Conservation (phyloP, 2,329 filamentous ascomycete species). For the Claviceps sp. region DNA sequence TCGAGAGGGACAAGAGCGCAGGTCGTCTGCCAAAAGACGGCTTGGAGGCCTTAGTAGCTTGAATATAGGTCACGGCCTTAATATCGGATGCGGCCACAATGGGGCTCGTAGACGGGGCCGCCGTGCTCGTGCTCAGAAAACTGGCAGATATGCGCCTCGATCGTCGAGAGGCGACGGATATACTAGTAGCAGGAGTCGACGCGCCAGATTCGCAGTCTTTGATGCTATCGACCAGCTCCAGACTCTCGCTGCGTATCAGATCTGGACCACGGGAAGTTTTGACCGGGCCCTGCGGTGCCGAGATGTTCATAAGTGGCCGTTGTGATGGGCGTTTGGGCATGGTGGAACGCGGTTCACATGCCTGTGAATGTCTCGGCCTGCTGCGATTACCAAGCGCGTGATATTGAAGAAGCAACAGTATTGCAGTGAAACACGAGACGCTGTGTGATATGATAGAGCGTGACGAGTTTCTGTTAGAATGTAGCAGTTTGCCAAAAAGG, state of each 20-base stretch:
- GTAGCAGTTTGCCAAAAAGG: neutral
- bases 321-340: slow-evolving; percentile 8
- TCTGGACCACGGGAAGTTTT: slow-evolving; percentile 23
- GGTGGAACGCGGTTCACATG: neutral
- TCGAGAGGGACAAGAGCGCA: slow-evolving; percentile 4
- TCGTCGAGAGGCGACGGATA: neutral
- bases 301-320: slow-evolving; percentile 17
- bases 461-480: neutral
- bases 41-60: neutral
- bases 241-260: slow-evolving; percentile 19
- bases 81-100: slow-evolving; percentile 17
- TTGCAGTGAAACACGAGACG: neutral
- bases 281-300: slow-evolving; percentile 23
- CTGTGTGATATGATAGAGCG: neutral
- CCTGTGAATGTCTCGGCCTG: neutral
- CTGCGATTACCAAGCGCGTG: neutral
- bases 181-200: neutral
- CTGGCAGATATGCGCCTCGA: slow-evolving; percentile 17
- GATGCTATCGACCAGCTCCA: slow-evolving; percentile 23
- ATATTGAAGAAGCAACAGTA: neutral
- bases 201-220: slow-evolving; percentile 17
- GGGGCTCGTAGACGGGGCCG: slow-evolving; percentile 15
- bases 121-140: slow-evolving; percentile 12
- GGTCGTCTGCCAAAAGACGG: neutral
- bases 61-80: slow-evolving; percentile 9